Conservation (phyloP, 805 yeast genomes). For the Saturnispora gosingensis region DNA sequence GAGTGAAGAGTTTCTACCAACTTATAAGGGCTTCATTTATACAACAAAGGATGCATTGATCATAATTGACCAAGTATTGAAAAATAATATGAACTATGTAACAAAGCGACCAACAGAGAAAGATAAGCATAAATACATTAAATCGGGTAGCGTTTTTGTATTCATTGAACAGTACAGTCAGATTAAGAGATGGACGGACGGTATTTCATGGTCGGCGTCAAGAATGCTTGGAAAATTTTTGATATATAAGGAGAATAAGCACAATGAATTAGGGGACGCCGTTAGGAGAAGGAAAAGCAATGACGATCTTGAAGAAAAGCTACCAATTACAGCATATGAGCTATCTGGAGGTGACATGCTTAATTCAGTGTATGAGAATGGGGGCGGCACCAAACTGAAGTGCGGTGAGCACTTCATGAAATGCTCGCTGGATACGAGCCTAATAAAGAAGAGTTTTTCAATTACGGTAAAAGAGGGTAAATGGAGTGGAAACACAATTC, state of each 20-base stretch:
- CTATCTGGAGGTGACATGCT: constrained; percentile 13
- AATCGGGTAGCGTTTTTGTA: constrained; percentile 74
- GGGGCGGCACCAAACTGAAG: background rate
- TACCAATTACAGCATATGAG: constrained; percentile 12
- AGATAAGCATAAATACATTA: constrained; percentile 57
- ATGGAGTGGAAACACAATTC: constrained; percentile 40
- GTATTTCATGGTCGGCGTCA: constrained; percentile 90
- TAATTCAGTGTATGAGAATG: background rate
- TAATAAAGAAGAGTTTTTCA: constrained; percentile 76
- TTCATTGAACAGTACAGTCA: constrained; percentile 77
- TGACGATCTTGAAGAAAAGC: constrained; percentile 9
- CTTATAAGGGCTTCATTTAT: constrained; percentile 68
- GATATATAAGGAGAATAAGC: constrained; percentile 60
- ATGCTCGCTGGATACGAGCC: constrained; percentile 26
- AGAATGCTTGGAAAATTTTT: constrained; percentile 79
- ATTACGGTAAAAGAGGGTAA: constrained; percentile 35
- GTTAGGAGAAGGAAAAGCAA: constrained; percentile 23
- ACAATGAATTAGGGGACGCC: constrained; percentile 17
- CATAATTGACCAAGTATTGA: constrained; percentile 69
- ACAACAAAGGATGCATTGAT: constrained; percentile 77
- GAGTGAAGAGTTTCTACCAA: constrained; percentile 30
- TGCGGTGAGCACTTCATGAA: background rate
- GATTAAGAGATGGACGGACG: constrained; percentile 94
- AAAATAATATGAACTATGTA: constrained; percentile 49
- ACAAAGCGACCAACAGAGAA: constrained; percentile 75